Percentiles rank a stretch among this genome's conserved stretches.
These are phyloP conservation scores for Geotrichum australiense DNA, from an alignment of 1,139 yeast genomes.

Conservation along the genomic window DNA sequence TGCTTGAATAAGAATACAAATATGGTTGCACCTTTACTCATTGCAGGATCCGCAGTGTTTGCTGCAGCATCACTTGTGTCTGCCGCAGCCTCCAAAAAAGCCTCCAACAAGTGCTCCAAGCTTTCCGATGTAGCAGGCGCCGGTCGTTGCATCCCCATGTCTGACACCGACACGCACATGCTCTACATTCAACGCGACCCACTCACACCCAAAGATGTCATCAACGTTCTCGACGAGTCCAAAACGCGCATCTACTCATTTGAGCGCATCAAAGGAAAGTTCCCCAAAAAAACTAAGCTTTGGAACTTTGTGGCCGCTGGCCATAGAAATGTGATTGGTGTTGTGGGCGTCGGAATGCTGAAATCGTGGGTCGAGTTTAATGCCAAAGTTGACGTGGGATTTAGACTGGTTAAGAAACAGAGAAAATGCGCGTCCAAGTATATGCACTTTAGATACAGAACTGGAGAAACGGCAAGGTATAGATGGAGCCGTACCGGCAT, in stretches of 20 bases:
- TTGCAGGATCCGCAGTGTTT: conserved; percentile 14
- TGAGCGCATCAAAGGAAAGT: conserved; percentile 10
- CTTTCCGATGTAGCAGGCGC: conserved; percentile 11
- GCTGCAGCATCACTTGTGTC: conserved; percentile 9
- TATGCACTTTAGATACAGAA: conserved; percentile 12
- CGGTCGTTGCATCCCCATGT: conserved; percentile 11
- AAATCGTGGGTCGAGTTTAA: conserved; percentile 16
- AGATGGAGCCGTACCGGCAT: conserved; percentile 14
- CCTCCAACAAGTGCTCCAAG: conserved; percentile 7
- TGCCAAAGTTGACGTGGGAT: conserved; percentile 11
- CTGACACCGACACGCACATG: conserved; percentile 10
- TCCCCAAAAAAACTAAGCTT: conserved; percentile 3
- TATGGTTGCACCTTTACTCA: conserved; percentile 12
- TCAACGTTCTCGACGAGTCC: conserved; percentile 17
- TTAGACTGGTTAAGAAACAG: conserved; percentile 14
- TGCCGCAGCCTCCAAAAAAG: conserved; percentile 8
- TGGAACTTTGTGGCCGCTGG: conserved; percentile 14
- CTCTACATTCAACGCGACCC: conserved; percentile 15
- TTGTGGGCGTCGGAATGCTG: conserved; percentile 5
- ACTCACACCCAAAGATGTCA: conserved; percentile 7
- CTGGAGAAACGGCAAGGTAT: conserved; percentile 10
- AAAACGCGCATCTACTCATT: conserved; percentile 12
- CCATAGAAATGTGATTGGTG: conserved; percentile 11
- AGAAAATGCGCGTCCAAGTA: conserved; percentile 9
- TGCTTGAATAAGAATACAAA: too few species aligned